phyloP scores from a whole-genome alignment of 495 filamentous ascomycete species.

The Penicillium mononematosum region DNA sequence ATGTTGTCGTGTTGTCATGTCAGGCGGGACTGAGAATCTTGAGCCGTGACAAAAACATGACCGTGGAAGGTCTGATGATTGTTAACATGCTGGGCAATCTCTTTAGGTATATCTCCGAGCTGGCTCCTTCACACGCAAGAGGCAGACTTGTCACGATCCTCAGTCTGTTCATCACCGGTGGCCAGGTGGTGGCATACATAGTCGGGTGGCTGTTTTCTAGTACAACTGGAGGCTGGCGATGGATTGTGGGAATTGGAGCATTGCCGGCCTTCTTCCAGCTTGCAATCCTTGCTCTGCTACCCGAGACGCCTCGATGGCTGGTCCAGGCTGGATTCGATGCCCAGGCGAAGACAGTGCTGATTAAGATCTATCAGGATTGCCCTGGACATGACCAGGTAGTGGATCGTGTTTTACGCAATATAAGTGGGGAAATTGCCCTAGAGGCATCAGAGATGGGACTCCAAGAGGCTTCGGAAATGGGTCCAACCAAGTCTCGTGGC shows the following conservation, averaged over 20 bases:
- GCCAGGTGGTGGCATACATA: constrained; percentile 83
- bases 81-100: constrained; percentile 1
- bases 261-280: constrained; percentile 72
- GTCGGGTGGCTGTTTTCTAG: constrained; percentile 65
- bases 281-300: constrained; percentile 62
- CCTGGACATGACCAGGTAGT: constrained; percentile 46
- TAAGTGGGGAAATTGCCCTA: constrained; percentile 66
- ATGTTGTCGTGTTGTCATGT: background rate
- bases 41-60: background rate
- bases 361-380: constrained; percentile 60
- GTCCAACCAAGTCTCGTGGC: constrained; percentile 19
- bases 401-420: constrained; percentile 58
- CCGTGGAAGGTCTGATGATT: background rate
- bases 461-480: constrained; percentile 25
- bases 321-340: constrained; percentile 61
- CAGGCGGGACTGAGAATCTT: background rate
- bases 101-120: constrained; percentile 72
- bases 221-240: constrained; percentile 73
- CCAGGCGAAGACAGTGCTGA: constrained; percentile 62
- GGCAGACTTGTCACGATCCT: constrained; percentile 77
- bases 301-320: constrained; percentile 86
- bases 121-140: constrained; percentile 71
- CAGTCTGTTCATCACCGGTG: constrained; percentile 76
- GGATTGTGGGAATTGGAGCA: constrained; percentile 86
- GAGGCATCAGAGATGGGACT: constrained; percentile 51